phyloP scores from a whole-genome alignment of 2,329 filamentous ascomycete genomes.

The Blumeria graminis region DNA sequence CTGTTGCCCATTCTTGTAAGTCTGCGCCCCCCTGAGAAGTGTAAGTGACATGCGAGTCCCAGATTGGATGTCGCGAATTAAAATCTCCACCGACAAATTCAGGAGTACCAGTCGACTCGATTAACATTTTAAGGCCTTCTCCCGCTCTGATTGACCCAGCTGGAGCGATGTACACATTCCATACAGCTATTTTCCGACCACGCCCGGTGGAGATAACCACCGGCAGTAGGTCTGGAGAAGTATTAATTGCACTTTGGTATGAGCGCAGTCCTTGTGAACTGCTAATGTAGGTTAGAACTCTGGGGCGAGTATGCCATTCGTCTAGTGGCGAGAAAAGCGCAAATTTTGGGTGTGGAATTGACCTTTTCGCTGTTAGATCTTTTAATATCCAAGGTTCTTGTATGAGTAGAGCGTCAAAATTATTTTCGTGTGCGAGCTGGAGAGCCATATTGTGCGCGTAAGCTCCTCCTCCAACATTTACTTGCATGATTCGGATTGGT shows the following conservation, averaged over 20 bases:
- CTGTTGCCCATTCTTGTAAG: not conserved
- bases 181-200: not conserved
- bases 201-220: not conserved
- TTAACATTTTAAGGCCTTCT: not conserved
- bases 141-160: not conserved
- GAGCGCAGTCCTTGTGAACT: not conserved
- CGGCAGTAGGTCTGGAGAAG: not conserved
- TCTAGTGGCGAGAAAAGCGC: not conserved
- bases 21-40: not conserved
- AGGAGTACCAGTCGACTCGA: not conserved
- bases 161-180: not conserved
- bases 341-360: not conserved
- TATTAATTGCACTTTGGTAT: not conserved
- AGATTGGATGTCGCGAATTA: not conserved
- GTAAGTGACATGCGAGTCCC: not conserved
- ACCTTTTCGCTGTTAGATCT: not conserved
- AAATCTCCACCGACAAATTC: not conserved
- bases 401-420: not conserved
- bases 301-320: slow-evolving; percentile 1
- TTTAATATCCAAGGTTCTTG: not conserved
- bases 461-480: not conserved
- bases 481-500: not conserved
- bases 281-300: not conserved
- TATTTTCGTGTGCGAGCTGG: not conserved
- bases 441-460: not conserved